phyloP scores from a whole-genome alignment of 805 yeast species.

The Yarrowia alimentaria region DNA sequence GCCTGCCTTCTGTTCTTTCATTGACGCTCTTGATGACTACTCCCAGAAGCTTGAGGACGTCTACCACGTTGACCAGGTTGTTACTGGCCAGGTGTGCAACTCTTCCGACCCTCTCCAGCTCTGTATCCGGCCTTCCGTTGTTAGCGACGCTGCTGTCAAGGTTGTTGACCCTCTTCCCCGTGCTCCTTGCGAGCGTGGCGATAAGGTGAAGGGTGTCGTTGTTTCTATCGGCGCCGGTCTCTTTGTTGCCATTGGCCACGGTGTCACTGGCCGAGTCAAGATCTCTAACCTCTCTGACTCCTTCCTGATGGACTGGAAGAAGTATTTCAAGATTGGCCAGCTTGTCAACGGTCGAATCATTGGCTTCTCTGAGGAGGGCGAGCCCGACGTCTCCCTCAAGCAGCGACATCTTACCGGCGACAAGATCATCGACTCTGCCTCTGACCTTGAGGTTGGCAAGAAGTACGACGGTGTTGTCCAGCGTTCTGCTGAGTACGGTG shows the following conservation, averaged over 20 bases:
- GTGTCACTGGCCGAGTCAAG: constrained; percentile 73
- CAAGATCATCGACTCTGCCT: constrained; percentile 35
- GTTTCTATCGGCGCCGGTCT: constrained; percentile 71
- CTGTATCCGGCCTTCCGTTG: constrained; percentile 11
- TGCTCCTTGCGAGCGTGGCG: constrained; percentile 55
- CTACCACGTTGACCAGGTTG: constrained; percentile 32
- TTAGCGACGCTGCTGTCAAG: too few species aligned
- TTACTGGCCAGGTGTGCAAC: constrained; percentile 36
- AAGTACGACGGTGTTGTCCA: constrained; percentile 74
- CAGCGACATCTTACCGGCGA: constrained; percentile 75
- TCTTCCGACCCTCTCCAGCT: constrained; percentile 41
- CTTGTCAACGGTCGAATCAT: constrained; percentile 71
- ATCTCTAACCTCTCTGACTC: constrained; percentile 79
- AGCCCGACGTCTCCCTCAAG: constrained; percentile 74
- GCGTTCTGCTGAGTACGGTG: constrained; percentile 83
- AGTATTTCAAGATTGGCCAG: constrained; percentile 66
- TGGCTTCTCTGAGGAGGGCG: constrained; percentile 44
- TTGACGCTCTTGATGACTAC: constrained; percentile 34
- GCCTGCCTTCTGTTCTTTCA: constrained; percentile 35
- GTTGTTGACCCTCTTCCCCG: constrained; percentile 20
- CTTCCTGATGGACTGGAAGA: constrained; percentile 84
- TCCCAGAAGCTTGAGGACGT: constrained; percentile 27
- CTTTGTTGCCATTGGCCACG: constrained; percentile 70
- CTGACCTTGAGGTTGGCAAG: constrained; percentile 68
- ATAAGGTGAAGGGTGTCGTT: constrained; percentile 76